Evolutionary conservation across 768 basidiomycete species (phyloP).

Genomic region (Pleurotus eryngii): DNA sequence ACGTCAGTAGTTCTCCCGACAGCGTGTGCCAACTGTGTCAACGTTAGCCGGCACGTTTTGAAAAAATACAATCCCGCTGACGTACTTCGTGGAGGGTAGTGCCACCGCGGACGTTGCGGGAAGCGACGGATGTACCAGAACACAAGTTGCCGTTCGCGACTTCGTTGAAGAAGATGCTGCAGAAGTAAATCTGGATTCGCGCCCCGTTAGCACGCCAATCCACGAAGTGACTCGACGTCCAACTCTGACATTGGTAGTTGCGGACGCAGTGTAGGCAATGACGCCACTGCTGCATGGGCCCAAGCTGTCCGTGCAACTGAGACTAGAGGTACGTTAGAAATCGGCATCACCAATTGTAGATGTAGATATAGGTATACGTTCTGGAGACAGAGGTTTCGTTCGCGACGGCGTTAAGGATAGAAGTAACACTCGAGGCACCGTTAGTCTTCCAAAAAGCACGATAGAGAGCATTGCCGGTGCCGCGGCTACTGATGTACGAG

Average conservation of each 20-base stretch:
- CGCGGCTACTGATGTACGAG: conserved; percentile 32
- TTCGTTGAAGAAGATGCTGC: conserved; percentile 45
- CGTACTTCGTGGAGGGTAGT: conserved; percentile 43
- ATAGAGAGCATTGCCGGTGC: conserved; percentile 35
- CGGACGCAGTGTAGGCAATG: conserved; percentile 42
- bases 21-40: conserved; percentile 37
- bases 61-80: not conserved
- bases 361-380: conserved; percentile 23
- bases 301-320: conserved; percentile 39
- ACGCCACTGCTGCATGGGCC: conserved; percentile 34
- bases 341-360: not conserved
- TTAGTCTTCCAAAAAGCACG: conserved; percentile 35
- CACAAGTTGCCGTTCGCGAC: conserved; percentile 35
- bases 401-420: conserved; percentile 35
- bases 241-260: conserved; percentile 37
- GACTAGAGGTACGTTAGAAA: conserved; percentile 16
- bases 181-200: conserved; percentile 38
- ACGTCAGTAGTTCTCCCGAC: conserved; percentile 38
- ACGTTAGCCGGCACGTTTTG: not conserved
- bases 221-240: not conserved
- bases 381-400: conserved; percentile 35
- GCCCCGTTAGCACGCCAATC: not conserved
- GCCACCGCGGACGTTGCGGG: conserved; percentile 44
- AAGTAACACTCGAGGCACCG: conserved; percentile 27
- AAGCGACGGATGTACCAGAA: conserved; percentile 38